Evolutionary conservation across 768 basidiomycete genomes (phyloP), one percentile per base, ranked within the genome.

Genomic region (Lentinula lateritia): DNA sequence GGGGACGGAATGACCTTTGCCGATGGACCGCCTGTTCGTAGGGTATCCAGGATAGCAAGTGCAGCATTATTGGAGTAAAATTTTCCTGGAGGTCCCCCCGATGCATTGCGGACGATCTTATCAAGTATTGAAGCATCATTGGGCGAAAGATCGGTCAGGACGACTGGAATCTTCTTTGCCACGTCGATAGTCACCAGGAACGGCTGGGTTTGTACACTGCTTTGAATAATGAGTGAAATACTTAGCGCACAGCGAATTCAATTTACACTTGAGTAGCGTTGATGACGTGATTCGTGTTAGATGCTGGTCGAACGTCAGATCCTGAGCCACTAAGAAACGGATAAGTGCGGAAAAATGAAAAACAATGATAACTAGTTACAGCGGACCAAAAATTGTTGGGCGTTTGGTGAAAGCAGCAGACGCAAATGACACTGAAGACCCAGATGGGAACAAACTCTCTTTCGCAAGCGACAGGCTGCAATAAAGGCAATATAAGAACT

Each of bases 341-440:
- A 15, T 32, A 15, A 15, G 38, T 23, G 32, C 41, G 39, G 32
- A 5, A 50, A 52, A 23, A 10, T n/a, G 36, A 42, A 36, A 57
- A 45, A 56, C 66, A 53, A 42, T 48, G 54, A 61, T 63, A 61
- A 58, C 60, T 41, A 75, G 86, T 66, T 59, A 87, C 87, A 87
- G 68, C 57, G 85, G 83, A 20, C 85, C 86, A 65, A 89, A 89
- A 32, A 89, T 88, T 0, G 87, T 88, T n/a, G 82, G 76, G 41
- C 74, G 73, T 61, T 74, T 81, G 7, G 69, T 66, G 48, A 57
- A 43, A 32, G 62, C 52, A 58, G 69, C 54, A 16, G 65, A 46
- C 10, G 64, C 61, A 38, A 52, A 38, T 36, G 64, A 45, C 7
- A 42, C 28, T 56, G 63, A 52, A 36, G 67, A 62, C 36, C 67